Evolutionary conservation across 1,139 yeast genomes (phyloP).

Genomic region (Suhomyces terraborum): DNA sequence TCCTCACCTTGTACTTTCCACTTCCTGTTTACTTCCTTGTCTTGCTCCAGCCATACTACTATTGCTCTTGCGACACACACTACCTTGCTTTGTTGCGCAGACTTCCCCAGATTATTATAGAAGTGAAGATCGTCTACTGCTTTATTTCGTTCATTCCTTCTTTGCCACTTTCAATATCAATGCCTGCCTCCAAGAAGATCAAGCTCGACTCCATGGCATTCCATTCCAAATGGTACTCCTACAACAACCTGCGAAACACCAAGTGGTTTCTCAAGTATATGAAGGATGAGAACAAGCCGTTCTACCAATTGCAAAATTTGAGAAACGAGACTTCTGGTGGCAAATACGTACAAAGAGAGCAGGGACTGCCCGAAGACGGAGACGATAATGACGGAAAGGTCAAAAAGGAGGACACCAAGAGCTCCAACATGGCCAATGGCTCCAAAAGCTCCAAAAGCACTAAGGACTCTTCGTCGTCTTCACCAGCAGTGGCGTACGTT

Average conservation of each 20-base stretch:
- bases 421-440: background rate
- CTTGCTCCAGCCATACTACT: no score
- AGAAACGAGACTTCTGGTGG: background rate
- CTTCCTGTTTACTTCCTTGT: no score
- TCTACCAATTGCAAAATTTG: slow-evolving; percentile 13
- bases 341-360: background rate
- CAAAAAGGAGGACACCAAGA: background rate
- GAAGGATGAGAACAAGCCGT: slow-evolving; percentile 30
- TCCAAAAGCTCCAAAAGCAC: background rate
- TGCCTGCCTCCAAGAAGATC: slow-evolving; percentile 3
- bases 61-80: slow-evolving; percentile 1
- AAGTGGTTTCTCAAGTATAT: slow-evolving; percentile 22
- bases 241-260: slow-evolving; percentile 11
- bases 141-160: no score
- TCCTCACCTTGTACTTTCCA: no score
- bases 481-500: slow-evolving; percentile 12
- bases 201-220: slow-evolving; percentile 5
- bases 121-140: background rate
- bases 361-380: background rate
- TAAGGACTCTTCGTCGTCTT: background rate
- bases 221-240: slow-evolving; percentile 19
- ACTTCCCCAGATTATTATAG: no score
- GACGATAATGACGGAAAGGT: background rate
- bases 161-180: no score
- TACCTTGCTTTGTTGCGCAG: slow-evolving; percentile 1